Percentiles rank a stretch among this genome's conserved stretches.
Conservation (phyloP, 2,329 filamentous ascomycete species). For the Juglanconis sp. region DNA sequence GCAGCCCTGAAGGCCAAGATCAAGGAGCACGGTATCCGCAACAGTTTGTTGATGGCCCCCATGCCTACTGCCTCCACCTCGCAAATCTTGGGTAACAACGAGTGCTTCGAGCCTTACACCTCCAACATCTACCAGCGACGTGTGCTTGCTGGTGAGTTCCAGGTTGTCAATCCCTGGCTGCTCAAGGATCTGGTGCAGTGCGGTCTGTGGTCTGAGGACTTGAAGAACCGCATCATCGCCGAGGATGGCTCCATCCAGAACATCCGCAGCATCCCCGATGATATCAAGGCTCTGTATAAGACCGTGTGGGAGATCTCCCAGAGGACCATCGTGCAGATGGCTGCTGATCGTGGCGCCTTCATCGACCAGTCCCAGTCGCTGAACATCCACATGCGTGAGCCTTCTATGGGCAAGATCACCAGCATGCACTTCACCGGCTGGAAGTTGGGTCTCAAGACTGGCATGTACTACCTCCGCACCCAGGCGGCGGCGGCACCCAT, state of each 20-base stretch:
- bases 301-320: conserved; percentile 99
- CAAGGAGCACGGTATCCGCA: conserved; percentile 88
- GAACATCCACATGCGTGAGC: conserved; percentile 99
- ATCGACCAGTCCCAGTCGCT: conserved; percentile 99
- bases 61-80: conserved; percentile 98
- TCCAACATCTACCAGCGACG: conserved; percentile 99
- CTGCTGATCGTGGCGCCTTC: conserved; percentile 94
- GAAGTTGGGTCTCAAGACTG: conserved; percentile 99
- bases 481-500: conserved; percentile 96
- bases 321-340: conserved; percentile 93
- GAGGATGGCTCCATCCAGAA: conserved; percentile 95
- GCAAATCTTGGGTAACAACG: conserved; percentile 98
- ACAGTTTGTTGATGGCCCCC: conserved; percentile 90
- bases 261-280: conserved; percentile 91
- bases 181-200: conserved; percentile 97
- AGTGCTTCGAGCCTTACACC: conserved; percentile 99
- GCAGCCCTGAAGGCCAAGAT: conserved; percentile 82
- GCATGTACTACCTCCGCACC: conserved; percentile 99
- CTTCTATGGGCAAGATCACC: conserved; percentile 99
- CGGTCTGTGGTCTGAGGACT: conserved; percentile 97
- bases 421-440: conserved; percentile 99
- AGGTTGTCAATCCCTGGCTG: conserved; percentile 98
- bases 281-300: conserved; percentile 98
- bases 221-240: conserved; percentile 99
- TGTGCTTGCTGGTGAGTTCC: conserved; percentile 97